Evolutionary conservation across 495 filamentous ascomycete species (phyloP).

Genomic region (Elaphomyces granulatus): DNA sequence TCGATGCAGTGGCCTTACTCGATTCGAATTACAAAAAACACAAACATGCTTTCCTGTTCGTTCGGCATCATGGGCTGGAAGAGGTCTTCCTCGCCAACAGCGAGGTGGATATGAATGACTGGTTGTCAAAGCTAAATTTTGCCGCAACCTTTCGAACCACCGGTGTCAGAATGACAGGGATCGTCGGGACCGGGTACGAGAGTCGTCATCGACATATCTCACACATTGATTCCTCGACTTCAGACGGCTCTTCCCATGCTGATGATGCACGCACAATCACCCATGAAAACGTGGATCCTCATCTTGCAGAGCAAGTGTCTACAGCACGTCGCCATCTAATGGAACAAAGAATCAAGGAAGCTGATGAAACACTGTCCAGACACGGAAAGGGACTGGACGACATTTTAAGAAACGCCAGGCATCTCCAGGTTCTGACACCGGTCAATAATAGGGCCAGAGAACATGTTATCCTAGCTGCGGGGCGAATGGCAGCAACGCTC

Average conservation of each 20-base stretch:
- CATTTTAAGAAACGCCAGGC: slow-evolving; percentile 79
- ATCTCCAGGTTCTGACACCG: slow-evolving; percentile 77
- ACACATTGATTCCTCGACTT: slow-evolving; percentile 44
- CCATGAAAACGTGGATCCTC: slow-evolving; percentile 48
- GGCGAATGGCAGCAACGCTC: slow-evolving; percentile 71
- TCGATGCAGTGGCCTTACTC: slow-evolving; percentile 76
- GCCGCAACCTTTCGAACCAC: slow-evolving; percentile 85
- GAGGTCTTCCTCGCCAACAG: slow-evolving; percentile 83
- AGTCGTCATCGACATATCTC: slow-evolving; percentile 63
- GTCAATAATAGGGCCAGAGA: slow-evolving; percentile 79
- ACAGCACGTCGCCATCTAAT: slow-evolving; percentile 70
- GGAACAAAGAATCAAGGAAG: slow-evolving; percentile 64
- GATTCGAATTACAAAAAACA: slow-evolving; percentile 88
- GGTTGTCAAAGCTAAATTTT: slow-evolving; percentile 93
- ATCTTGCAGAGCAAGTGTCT: slow-evolving; percentile 72
- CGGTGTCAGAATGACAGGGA: slow-evolving; percentile 78
- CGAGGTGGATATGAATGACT: slow-evolving; percentile 90
- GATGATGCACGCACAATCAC: slow-evolving; percentile 21
- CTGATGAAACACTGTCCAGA: slow-evolving; percentile 63
- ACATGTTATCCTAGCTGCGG: slow-evolving; percentile 69
- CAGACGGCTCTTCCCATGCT: slow-evolving; percentile 18
- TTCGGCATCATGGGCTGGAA: slow-evolving; percentile 76
- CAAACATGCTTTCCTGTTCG: slow-evolving; percentile 86
- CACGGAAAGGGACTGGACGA: slow-evolving; percentile 64
- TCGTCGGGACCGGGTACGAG: slow-evolving; percentile 75